A percentile compares a stretch with the other conserved stretches of the same genome.
Evolutionary conservation across 1,139 yeast species (phyloP).

Genomic region (Blastobotrys aristatus): DNA sequence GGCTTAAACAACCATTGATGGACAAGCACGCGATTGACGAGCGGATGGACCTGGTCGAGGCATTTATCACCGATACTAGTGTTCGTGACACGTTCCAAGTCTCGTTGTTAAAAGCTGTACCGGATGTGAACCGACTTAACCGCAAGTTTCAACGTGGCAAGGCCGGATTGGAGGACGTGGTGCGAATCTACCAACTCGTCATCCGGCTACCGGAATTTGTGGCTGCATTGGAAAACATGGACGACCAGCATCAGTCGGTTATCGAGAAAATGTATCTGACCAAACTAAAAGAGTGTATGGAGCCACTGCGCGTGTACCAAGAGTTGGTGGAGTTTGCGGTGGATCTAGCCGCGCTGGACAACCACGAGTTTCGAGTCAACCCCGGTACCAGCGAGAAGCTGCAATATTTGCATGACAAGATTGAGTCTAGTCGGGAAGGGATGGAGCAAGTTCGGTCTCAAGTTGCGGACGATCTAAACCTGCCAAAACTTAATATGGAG

Average conservation of each 20-base stretch:
- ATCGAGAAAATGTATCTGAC: constrained; percentile 51
- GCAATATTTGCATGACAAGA: constrained; percentile 51
- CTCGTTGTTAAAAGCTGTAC: constrained; percentile 65
- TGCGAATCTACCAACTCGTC: constrained; percentile 80
- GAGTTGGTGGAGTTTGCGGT: constrained; percentile 90
- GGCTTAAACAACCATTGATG: constrained; percentile 94
- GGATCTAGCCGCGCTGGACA: constrained; percentile 73
- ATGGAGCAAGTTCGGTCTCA: constrained; percentile 58
- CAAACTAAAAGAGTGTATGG: constrained; percentile 48
- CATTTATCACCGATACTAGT: constrained; percentile 59
- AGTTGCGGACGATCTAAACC: constrained; percentile 67
- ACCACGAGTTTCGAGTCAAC: constrained; percentile 75
- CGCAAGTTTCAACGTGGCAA: constrained; percentile 54
- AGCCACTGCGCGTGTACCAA: constrained; percentile 59
- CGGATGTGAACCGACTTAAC: constrained; percentile 72
- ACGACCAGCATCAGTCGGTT: constrained; percentile 36
- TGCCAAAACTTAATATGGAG: constrained; percentile 86
- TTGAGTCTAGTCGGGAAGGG: constrained; percentile 50
- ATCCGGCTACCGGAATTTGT: constrained; percentile 64
- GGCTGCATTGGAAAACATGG: constrained; percentile 38
- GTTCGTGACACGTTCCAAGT: constrained; percentile 61
- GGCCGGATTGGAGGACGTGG: constrained; percentile 75
- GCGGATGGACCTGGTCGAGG: constrained; percentile 70
- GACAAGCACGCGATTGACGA: constrained; percentile 51
- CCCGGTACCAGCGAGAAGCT: constrained; percentile 85